A percentile compares a stretch with the other conserved stretches of the same genome.
Evolutionary conservation across 306 rosid genomes (phyloP).

Genomic region (Chamaecrista fasciculata): DNA sequence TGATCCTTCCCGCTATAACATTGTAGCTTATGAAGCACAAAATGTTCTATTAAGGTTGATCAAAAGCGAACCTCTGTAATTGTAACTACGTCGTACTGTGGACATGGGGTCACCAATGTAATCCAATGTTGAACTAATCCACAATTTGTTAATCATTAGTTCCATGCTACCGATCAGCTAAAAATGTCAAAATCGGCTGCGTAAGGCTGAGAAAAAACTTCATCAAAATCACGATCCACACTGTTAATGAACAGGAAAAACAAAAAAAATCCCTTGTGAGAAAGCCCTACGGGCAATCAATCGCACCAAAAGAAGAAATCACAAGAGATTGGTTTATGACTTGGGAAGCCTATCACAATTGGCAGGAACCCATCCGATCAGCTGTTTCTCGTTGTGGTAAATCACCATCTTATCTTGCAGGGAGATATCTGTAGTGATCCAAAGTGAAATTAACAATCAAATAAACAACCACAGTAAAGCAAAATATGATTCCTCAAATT

Average conservation of each 20-base stretch:
- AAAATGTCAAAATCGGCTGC: slow-evolving; percentile 41
- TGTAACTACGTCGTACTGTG: slow-evolving; percentile 24
- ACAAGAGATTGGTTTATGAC: slow-evolving; percentile 42
- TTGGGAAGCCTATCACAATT: slow-evolving; percentile 59
- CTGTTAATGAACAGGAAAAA: slow-evolving; percentile 42
- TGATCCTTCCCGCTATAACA: slow-evolving; percentile 12
- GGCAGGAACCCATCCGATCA: slow-evolving; percentile 65
- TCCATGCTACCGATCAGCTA: slow-evolving; percentile 35
- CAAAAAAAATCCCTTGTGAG: slow-evolving; percentile 28
- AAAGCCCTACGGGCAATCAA: slow-evolving; percentile 14
- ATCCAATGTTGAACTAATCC: slow-evolving; percentile 23
- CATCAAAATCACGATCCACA: slow-evolving; percentile 38
- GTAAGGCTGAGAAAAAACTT: slow-evolving; percentile 35
- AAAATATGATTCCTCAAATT: neutral
- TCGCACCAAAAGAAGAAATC: slow-evolving; percentile 17
- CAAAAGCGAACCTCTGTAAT: neutral
- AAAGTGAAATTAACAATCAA: slow-evolving; percentile 13
- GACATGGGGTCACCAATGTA: slow-evolving; percentile 2
- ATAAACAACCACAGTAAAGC: neutral
- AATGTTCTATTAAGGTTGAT: slow-evolving; percentile 23
- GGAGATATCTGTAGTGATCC: slow-evolving; percentile 49
- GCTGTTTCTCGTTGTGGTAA: slow-evolving; percentile 69
- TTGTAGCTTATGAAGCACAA: slow-evolving; percentile 26
- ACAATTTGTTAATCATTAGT: slow-evolving; percentile 11
- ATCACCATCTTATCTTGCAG: slow-evolving; percentile 59